Percentiles rank a stretch among this genome's conserved stretches.
Conservation (phyloP, 306 rosid species). For the Lagenaria siceraria region DNA sequence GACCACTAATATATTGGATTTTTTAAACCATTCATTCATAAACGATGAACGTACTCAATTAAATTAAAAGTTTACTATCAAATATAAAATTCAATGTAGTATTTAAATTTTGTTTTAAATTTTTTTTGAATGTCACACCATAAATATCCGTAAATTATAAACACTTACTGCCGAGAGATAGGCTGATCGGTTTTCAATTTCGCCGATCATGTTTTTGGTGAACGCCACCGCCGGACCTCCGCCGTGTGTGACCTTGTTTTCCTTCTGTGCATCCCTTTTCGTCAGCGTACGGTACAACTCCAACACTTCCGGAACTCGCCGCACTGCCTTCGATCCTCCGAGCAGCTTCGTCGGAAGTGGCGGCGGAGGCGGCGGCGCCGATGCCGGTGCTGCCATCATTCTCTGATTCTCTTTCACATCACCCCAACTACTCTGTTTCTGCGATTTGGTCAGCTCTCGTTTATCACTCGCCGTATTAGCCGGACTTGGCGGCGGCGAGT, state of each 20-base stretch:
- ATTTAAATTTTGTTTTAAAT: too few relatives aligned
- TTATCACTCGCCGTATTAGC: neutral
- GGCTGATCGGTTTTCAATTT: slow-evolving; percentile 76
- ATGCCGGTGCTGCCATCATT: neutral
- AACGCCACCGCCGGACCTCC: slow-evolving; percentile 52
- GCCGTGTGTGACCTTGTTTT: slow-evolving; percentile 29
- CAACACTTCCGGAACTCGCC: slow-evolving; percentile 82
- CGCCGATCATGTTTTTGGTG: slow-evolving; percentile 88
- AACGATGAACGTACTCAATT: too few relatives aligned
- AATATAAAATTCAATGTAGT: too few relatives aligned
- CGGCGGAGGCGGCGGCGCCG: slow-evolving; percentile 62
- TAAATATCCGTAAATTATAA: too few relatives aligned
- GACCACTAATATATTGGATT: too few relatives aligned
- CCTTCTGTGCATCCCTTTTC: slow-evolving; percentile 47
- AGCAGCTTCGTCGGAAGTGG: slow-evolving; percentile 52
- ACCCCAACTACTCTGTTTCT: neutral
- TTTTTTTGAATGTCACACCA: too few relatives aligned
- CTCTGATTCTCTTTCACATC: neutral
- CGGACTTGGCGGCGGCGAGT: slow-evolving; percentile 21
- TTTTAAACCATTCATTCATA: too few relatives aligned
- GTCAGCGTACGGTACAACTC: slow-evolving; percentile 79
- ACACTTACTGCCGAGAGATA: slow-evolving; percentile 42
- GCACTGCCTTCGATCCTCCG: slow-evolving; percentile 42
- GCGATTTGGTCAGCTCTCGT: slow-evolving; percentile 14
- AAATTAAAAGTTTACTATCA: too few relatives aligned